Conservation (phyloP, 2,329 filamentous ascomycete species). For the Beauveria sp. region DNA sequence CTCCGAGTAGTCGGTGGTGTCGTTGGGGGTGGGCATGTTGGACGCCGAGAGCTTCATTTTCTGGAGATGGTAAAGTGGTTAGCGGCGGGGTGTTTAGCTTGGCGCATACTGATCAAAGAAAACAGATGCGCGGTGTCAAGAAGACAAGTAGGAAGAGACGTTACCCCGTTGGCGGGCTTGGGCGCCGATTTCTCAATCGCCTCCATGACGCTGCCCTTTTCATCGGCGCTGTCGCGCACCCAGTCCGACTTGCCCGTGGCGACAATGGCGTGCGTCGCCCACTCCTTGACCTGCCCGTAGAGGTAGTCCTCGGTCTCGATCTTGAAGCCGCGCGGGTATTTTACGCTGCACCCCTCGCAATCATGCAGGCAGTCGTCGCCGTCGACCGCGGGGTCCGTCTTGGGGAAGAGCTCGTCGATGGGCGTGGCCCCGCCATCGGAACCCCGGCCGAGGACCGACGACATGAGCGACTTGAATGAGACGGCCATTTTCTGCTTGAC, state of each 20-base stretch:
- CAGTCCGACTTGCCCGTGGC: slow-evolving; percentile 96
- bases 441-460: slow-evolving; percentile 21
- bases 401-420: slow-evolving; percentile 56
- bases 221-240: slow-evolving; percentile 81
- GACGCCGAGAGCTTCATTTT: slow-evolving; percentile 86
- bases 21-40: slow-evolving; percentile 75
- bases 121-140: background rate
- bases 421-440: slow-evolving; percentile 19
- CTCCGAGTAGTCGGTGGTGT: slow-evolving; percentile 52
- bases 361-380: slow-evolving; percentile 86
- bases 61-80: slow-evolving; percentile 21
- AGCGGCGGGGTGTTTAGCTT: background rate
- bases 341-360: slow-evolving; percentile 71
- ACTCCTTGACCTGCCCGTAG: slow-evolving; percentile 79
- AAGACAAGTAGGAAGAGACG: slow-evolving; percentile 22
- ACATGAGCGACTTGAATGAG: slow-evolving; percentile 34
- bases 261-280: slow-evolving; percentile 83
- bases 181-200: slow-evolving; percentile 50
- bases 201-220: slow-evolving; percentile 79
- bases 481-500: slow-evolving; percentile 35
- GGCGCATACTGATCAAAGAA: background rate
- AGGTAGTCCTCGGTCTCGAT: slow-evolving; percentile 72
- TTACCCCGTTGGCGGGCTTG: slow-evolving; percentile 60
- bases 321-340: slow-evolving; percentile 64
- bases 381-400: slow-evolving; percentile 67